phyloP scores from a whole-genome alignment of 2,329 filamentous ascomycete species.

The Aspergillus quadrilineatus region DNA sequence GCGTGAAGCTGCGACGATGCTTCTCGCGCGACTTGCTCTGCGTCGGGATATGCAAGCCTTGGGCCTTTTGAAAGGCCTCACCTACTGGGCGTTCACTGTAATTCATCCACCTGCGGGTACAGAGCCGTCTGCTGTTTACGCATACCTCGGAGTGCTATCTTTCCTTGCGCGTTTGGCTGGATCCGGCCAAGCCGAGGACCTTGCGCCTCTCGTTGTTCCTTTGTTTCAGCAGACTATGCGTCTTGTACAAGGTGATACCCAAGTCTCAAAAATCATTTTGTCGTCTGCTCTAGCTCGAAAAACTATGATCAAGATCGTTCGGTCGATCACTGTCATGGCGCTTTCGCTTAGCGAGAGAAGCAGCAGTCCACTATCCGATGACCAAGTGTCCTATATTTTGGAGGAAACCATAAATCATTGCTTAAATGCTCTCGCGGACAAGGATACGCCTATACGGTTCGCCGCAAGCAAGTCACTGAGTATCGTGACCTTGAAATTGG shows the following conservation, averaged over 20 bases:
- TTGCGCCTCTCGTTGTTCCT: conserved; percentile 63
- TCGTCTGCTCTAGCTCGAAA: conserved; percentile 80
- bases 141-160: conserved; percentile 73
- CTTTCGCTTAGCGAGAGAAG: conserved; percentile 52
- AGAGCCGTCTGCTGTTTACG: conserved; percentile 60
- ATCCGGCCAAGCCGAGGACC: conserved; percentile 71
- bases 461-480: conserved; percentile 91
- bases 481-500: conserved; percentile 76
- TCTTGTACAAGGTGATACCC: conserved; percentile 55
- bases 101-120: conserved; percentile 51
- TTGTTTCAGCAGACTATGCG: conserved; percentile 67
- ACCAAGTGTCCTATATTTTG: conserved; percentile 54
- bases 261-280: conserved; percentile 55
- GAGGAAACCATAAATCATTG: conserved; percentile 82
- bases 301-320: conserved; percentile 78
- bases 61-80: conserved; percentile 66
- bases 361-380: conserved; percentile 27
- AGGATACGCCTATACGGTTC: conserved; percentile 85
- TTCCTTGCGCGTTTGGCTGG: conserved; percentile 74
- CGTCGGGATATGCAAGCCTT: conserved; percentile 83
- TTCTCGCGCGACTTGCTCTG: conserved; percentile 79
- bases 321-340: conserved; percentile 68
- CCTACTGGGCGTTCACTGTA: conserved; percentile 67
- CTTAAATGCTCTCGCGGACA: conserved; percentile 75
- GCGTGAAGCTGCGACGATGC: conserved; percentile 77